Conservation (phyloP, 495 filamentous ascomycete species). For the Neurospora sp. region DNA sequence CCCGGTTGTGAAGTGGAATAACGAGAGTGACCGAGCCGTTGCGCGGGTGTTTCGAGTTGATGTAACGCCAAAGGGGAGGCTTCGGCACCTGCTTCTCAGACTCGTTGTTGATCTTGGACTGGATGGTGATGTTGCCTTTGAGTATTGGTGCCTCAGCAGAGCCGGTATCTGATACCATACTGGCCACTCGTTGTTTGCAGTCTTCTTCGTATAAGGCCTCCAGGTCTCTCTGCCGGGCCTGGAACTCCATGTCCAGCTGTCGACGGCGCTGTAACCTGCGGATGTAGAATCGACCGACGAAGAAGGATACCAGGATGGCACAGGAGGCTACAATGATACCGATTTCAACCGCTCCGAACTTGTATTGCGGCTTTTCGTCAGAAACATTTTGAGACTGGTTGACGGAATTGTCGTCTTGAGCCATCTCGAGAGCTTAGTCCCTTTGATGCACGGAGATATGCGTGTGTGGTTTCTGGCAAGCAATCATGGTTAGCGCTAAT, state of each 20-base stretch:
- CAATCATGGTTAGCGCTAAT: neutral
- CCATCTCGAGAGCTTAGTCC: conserved; percentile 1
- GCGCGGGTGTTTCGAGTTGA: conserved; percentile 13
- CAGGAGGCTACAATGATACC: conserved; percentile 16
- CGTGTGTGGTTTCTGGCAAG: neutral
- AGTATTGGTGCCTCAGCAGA: neutral
- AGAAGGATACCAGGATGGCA: conserved; percentile 1
- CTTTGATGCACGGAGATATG: neutral
- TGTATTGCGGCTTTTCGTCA: neutral
- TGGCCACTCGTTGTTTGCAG: neutral
- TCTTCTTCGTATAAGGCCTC: neutral
- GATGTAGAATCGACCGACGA: conserved; percentile 12
- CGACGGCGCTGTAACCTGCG: conserved; percentile 11
- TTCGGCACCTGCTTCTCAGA: neutral
- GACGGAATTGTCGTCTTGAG: conserved; percentile 6
- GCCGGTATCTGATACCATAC: neutral
- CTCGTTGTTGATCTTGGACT: neutral
- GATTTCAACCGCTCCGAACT: conserved; percentile 11
- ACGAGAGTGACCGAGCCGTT: neutral
- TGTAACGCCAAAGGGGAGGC: conserved; percentile 11
- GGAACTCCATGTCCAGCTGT: conserved; percentile 13
- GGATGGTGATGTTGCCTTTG: neutral
- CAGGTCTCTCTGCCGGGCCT: neutral
- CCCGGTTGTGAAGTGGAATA: neutral
- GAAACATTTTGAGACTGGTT: conserved; percentile 3